Evolutionary conservation across 768 basidiomycete genomes (phyloP), one percentile per base, ranked within the genome.

Genomic region (Pleurotus tuoliensis): DNA sequence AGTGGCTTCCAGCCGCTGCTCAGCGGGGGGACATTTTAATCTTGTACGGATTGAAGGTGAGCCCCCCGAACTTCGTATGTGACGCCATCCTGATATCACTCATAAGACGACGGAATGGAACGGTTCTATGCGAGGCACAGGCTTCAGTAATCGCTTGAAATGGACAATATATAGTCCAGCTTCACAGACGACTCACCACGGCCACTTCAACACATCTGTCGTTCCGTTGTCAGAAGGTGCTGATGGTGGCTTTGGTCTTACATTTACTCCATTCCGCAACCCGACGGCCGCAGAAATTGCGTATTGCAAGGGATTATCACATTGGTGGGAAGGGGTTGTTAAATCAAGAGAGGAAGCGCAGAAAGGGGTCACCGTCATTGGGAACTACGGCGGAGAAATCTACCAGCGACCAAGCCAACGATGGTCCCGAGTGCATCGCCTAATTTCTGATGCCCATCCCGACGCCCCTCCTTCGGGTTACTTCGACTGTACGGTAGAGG

Each of bases 401-500:
- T 16, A 50, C 64, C 24, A 45, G 58, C 43, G 53, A 39, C 59
- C 56, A 34, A 44, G 30, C 22, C 50, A 56, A 47, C 43, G 58
- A 49, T 2, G 44, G 48, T 54, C 47, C 38, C 74, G 78, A 47
- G 64, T 67, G 43, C 84, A 84, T 59, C 69, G 73, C 22, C 66
- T 84, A 15, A 71, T 86, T 55, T 73, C 73, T n/a, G 80, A 84
- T 44, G 76, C 73, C 11, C 72, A 72, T 7, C 81, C 82, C 1
- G 63, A 73, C 47, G 68, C 70, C 16, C 66, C 67, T 9, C 80
- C 81, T 18, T 38, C 58, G 18, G 81, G 82, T 1, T 87, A 77
- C 65, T 86, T 87, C 64, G 75, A 87, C 55, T 86, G 84, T 47
- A 84, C 82, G 0, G 73, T 84, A 13, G 81, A 87, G 75, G 86